phyloP scores from a whole-genome alignment of 2,329 filamentous ascomycete species.

The Nothopassalora personata region DNA sequence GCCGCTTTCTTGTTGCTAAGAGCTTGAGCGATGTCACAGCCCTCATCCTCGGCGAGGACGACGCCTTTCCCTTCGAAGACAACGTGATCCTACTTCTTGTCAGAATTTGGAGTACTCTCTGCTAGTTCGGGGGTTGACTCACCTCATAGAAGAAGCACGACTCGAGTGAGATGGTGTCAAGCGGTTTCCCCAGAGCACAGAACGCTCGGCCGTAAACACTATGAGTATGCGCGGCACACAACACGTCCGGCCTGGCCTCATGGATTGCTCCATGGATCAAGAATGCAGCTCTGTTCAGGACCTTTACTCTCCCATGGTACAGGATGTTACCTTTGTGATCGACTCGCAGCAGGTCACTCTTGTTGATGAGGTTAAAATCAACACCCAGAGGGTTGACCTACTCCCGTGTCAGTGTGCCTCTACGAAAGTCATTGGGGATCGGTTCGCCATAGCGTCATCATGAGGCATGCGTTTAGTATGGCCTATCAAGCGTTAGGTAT shows the following conservation, averaged over 20 bases:
- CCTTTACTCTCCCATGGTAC: conserved; percentile 29
- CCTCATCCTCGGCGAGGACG: conserved; percentile 40
- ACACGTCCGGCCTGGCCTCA: conserved; percentile 34
- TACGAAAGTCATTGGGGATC: no score
- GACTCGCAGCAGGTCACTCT: conserved; percentile 37
- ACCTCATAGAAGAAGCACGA: conserved; percentile 34
- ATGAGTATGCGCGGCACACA: conserved; percentile 37
- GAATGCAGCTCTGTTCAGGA: conserved; percentile 36
- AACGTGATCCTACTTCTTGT: conserved; percentile 23
- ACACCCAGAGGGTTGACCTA: conserved; percentile 33
- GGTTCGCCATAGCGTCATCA: no score
- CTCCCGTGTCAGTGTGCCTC: conserved; percentile 14
- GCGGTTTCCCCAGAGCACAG: conserved; percentile 30
- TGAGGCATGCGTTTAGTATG: background rate
- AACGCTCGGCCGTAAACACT: conserved; percentile 35
- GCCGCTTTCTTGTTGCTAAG: conserved; percentile 34
- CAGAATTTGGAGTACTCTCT: background rate
- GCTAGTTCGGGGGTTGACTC: background rate
- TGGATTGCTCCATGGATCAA: conserved; percentile 36
- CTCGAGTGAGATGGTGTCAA: conserved; percentile 41
- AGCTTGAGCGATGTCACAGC: conserved; percentile 34
- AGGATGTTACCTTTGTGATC: conserved; percentile 36
- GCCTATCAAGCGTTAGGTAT: background rate
- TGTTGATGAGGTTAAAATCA: conserved; percentile 34
- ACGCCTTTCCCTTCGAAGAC: conserved; percentile 39